Evolutionary conservation across 2,329 filamentous ascomycete species (phyloP), one percentile per base, ranked within the genome.

Genomic region (Calonectria naviculata): DNA sequence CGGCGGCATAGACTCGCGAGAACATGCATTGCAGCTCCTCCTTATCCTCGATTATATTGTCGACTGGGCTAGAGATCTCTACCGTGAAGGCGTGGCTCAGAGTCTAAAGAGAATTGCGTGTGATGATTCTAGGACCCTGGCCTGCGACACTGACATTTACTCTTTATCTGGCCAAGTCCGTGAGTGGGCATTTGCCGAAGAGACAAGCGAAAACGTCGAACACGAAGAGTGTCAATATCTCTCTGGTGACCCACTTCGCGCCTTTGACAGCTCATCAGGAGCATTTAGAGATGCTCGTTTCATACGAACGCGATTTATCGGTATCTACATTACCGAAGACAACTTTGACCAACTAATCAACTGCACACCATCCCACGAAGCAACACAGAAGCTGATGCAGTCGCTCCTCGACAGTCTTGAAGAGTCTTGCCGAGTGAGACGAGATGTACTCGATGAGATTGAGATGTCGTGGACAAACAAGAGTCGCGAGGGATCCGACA

Each of bases 1-100:
- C 31, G 73, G 71, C 26, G 54, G 36, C 21, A 42, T 74, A 5
- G 38, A 65, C 49, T 69, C 62, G 8, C 36, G 21, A 38, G 68
- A 75, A n/a, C 66, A 61, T 10, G 73, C 74, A 13, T 49, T 76
- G 12, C 75, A 76, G 44, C 63, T 76, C 2, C 46, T 76, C 26
- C 68, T 76, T 10, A 71, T 76, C n/a, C 58, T 76, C 38, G 75
- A 75, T 54, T 76, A 76, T 41, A 72, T 76, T 38, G 68, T 70
- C 36, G 75, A 76, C 58, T 76, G 74, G 75, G 75, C 75, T 24
- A 49, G 74, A 21, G 75, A 76, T 54, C 74, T 70, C 6, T 74
- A 72, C 47, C 70, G 72, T 7, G 70, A 72, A 49, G 61, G 54
- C 26, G 49, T 74, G 24, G 71, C 70, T 29, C 52, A 62, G 29